Evolutionary conservation across 371 early-diverging fungal genomes (phyloP), one percentile per base, ranked within the genome.

Genomic region (Syncephalastrum monosporum): DNA sequence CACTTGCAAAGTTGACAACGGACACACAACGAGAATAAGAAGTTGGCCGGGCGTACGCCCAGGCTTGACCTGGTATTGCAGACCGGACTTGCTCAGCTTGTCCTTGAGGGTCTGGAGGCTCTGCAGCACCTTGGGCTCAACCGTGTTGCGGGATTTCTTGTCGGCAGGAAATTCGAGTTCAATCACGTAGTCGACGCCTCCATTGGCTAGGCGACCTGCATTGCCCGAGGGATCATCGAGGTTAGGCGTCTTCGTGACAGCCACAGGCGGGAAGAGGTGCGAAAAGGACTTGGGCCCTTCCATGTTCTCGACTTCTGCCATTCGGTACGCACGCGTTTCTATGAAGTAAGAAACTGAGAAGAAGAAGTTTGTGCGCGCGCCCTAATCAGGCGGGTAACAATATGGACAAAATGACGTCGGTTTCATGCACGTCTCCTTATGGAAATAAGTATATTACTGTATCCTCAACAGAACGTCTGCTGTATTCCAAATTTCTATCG

Each of bases 101-200:
- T 16, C 42, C 0, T 61, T 61, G 6, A 76, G 12, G 24, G 21
- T 47, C 4, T 57, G 17, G 15, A 79, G 50, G 3, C 59, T 63
- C 0, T 46, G 19, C 3, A 52, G 50, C 4, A 71, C 70, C 2
- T 64, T 24, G 1, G 55, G 7, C 56, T 76, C 56, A 12, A 72
- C 50, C 38, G 64, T 47, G 24, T 61, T 53, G 56, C 56, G 58
- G 2, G 69, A 25, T 5, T 54, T 47, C 5, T 16, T 55, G 12
- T 60, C 45, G 0, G 57, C 56, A 25, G 77, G 71, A 27, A 68
- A 77, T 8, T 58, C 64, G 52, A 77, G 77, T 4, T 75, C 65
- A 50, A 79, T 70, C 17, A 82, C 82, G 61, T 73, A 79, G 38
- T 82, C 82, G 46, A 79, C 65, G n/a, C 64, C 73, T 1, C 61